These are phyloP conservation scores for Pseudonectria buxi DNA, from an alignment of 2,329 filamentous ascomycete species.

Conservation along the genomic window DNA sequence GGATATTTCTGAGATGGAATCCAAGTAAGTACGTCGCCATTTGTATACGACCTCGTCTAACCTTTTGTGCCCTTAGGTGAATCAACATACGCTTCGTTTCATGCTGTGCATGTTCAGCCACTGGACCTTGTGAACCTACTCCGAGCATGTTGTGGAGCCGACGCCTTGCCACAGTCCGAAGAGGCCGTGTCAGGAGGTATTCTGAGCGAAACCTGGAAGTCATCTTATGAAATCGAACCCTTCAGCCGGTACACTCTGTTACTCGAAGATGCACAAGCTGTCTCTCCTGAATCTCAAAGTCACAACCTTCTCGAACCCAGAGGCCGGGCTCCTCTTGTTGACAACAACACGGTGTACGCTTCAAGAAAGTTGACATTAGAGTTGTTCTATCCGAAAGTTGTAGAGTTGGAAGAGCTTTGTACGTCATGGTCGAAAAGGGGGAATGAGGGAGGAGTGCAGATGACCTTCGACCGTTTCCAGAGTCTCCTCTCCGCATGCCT, in stretches of 20 bases:
- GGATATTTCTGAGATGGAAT: conserved; percentile 77
- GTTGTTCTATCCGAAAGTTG: conserved; percentile 45
- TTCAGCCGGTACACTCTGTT: conserved; percentile 51
- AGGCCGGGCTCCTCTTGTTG: conserved; percentile 17
- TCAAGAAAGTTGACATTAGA: conserved; percentile 48
- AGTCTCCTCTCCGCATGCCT: conserved; percentile 45
- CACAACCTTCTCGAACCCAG: conserved; percentile 3
- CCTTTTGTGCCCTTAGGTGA: conserved; percentile 51
- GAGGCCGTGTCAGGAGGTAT: conserved; percentile 39
- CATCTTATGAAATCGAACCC: conserved; percentile 34
- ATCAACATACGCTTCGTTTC: conserved; percentile 56
- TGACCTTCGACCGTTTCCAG: conserved; percentile 47
- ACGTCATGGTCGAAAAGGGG: conserved; percentile 40
- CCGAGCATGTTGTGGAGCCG: conserved; percentile 57
- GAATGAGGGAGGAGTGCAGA: conserved; percentile 39
- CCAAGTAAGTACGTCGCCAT: conserved; percentile 52
- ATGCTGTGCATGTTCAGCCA: conserved; percentile 57
- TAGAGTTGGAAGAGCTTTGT: conserved; percentile 41
- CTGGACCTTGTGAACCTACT: conserved; percentile 62
- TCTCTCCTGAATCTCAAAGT: neutral
- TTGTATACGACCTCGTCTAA: neutral
- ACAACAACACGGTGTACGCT: conserved; percentile 30
- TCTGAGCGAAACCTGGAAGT: conserved; percentile 42
- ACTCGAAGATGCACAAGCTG: conserved; percentile 28
- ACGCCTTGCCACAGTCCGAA: conserved; percentile 23